Base-by-base conservation (phyloP, 352 stramenopile species). In the Plasmopara halstedii region DNA sequence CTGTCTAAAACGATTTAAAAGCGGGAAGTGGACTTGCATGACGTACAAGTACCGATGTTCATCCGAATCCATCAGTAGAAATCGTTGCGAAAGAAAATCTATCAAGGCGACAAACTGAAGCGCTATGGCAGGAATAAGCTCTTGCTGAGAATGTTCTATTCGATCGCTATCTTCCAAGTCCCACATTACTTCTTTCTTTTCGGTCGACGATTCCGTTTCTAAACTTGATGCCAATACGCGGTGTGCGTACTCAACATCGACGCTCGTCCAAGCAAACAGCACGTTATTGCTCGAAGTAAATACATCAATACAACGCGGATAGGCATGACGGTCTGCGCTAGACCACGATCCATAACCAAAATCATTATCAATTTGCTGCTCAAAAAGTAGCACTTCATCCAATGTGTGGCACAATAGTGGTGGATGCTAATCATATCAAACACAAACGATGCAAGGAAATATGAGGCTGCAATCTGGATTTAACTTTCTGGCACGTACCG, bases 41-140 rank as follows among this genome's bases (percentile, higher is more conserved):
- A 90, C 62, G 51, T 90, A 90, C 48, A 90, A n/a, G 35, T 85
- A 88, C 2, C 75, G 62, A 39, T 86, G 73, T 37, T 84, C 63
- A 17, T 85, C 71, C 6, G 61, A 77, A 22, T 62, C 66, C 56
- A 90, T 85, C 20, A 70, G 57, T 10, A 58, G 58, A 26, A 90
- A 85, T 8, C 78, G 73, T 3, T 67, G 69, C 15, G 66, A 86
- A 5, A 90, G 46, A 20, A 86, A 88, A 25, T 88, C 75, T 7
- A 90, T 56, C 13, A 88, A 33, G 20, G 68, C 46, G 10, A 67
- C 59, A 39, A 82, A 74, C 4, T 68, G 58, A 7, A 67, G 46
- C 0, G 70, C 70, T 19, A 46, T 39, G 2, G 41, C 53, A 21
- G 70, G 58, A 13, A 74, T 36, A 14, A 60, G 40, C 31, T 48